Percentiles rank a stretch among this genome's conserved stretches.
phyloP scores from a whole-genome alignment of 129 eudicot species.

The Glebionis coronaria region DNA sequence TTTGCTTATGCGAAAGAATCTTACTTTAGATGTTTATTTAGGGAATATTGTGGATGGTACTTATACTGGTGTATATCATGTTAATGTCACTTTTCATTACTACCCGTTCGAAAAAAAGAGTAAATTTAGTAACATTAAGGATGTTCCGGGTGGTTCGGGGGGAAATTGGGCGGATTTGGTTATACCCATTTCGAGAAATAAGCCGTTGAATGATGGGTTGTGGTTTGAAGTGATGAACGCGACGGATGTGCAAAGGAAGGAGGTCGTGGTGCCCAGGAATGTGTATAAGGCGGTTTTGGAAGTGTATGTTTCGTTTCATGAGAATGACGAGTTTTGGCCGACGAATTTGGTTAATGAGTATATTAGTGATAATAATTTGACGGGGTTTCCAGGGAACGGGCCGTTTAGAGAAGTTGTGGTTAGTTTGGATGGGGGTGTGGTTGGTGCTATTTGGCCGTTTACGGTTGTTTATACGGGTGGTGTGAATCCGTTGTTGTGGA shows the following conservation, averaged over 20 bases:
- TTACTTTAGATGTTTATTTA: constrained; percentile 62
- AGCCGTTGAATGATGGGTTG: no score
- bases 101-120: no score
- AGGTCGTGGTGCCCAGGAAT: constrained; percentile 55
- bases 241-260: constrained; percentile 42
- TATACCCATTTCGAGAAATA: no score
- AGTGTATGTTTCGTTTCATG: no score
- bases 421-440: neutral
- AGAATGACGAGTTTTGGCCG: no score
- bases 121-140: no score
- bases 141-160: no score
- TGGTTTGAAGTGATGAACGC: constrained; percentile 23
- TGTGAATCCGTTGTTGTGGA: constrained; percentile 71
- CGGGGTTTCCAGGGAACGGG: no score
- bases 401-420: no score
- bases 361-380: constrained; percentile 3
- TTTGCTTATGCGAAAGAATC: constrained; percentile 41
- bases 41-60: constrained; percentile 63
- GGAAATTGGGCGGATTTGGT: no score
- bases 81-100: constrained; percentile 32
- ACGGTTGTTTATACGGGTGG: constrained; percentile 79
- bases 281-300: constrained; percentile 5
- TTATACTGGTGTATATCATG: constrained; percentile 78
- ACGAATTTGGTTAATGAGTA: constrained; percentile 43
- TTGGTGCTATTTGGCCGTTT: constrained; percentile 76